Conservation (phyloP, 495 filamentous ascomycete genomes). For the Hypoxylon intermedium region DNA sequence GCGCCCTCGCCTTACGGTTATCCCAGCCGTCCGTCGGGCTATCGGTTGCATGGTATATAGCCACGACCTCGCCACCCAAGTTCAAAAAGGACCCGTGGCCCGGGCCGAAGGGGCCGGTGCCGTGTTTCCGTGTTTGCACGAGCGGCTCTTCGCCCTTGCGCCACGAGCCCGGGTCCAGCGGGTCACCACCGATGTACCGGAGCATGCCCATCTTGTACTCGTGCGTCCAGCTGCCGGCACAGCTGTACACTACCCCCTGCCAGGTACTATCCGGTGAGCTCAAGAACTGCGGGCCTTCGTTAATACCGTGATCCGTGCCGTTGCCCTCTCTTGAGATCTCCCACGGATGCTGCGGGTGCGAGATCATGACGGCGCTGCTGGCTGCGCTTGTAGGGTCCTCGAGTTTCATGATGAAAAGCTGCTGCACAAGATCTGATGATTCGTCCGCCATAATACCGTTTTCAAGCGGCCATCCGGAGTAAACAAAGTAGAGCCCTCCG, state of each 20-base stretch:
- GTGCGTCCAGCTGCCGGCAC: constrained; percentile 43
- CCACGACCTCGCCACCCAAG: constrained; percentile 32
- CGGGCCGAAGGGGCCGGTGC: constrained; percentile 35
- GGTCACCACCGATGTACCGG: constrained; percentile 38
- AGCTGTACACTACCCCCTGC: constrained; percentile 38
- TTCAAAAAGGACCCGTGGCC: constrained; percentile 41
- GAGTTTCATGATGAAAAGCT: constrained; percentile 41
- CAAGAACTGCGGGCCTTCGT: constrained; percentile 45
- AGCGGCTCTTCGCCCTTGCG: constrained; percentile 40
- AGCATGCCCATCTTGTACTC: constrained; percentile 46
- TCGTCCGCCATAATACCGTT: constrained; percentile 3
- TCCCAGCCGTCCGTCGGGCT: constrained; percentile 41
- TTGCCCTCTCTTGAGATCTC: constrained; percentile 41
- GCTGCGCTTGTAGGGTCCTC: constrained; percentile 29
- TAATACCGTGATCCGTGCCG: constrained; percentile 39
- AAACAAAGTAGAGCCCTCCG: constrained; percentile 36
- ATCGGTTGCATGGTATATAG: constrained; percentile 44
- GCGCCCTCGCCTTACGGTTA: constrained; percentile 37
- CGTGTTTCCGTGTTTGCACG: constrained; percentile 29
- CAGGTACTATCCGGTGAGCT: constrained; percentile 39
- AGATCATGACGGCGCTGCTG: constrained; percentile 29
- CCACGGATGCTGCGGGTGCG: constrained; percentile 35
- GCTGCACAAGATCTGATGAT: constrained; percentile 32
- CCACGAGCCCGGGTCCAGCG: constrained; percentile 38
- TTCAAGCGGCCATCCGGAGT: constrained; percentile 43